Evolutionary conservation across 108 stramenopile species (phyloP).

Genomic region (Aureococcus anophagefferens): DNA sequence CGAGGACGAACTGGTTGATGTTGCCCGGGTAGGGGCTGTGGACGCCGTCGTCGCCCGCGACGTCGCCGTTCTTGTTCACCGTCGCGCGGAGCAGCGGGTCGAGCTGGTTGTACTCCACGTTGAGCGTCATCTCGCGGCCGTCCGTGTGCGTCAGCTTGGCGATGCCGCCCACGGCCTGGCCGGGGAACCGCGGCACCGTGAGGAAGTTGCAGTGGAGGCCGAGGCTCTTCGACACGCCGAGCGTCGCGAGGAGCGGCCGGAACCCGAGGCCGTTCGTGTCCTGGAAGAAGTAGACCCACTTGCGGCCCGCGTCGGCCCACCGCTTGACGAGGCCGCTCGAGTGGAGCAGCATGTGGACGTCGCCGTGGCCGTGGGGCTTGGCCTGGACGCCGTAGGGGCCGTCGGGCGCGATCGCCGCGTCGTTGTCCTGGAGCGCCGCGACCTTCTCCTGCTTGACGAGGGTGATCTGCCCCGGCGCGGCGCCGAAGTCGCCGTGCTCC

Average conservation of each 20-base stretch:
- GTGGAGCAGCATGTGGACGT: slow-evolving; percentile 90
- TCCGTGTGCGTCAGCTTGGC: slow-evolving; percentile 52
- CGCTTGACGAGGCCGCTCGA: slow-evolving; percentile 62
- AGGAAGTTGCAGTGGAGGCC: slow-evolving; percentile 89
- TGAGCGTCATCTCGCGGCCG: slow-evolving; percentile 56
- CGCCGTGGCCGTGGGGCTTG: slow-evolving; percentile 99
- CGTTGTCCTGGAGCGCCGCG: slow-evolving; percentile 76
- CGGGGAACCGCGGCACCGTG: slow-evolving; percentile 86
- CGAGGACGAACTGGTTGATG: slow-evolving; percentile 89
- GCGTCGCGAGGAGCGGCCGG: slow-evolving; percentile 72
- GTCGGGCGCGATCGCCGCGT: slow-evolving; percentile 75
- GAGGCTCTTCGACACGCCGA: slow-evolving; percentile 73
- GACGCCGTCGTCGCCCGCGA: slow-evolving; percentile 72
- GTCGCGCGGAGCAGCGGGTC: slow-evolving; percentile 81
- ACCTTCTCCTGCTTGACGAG: slow-evolving; percentile 93
- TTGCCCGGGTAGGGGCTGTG: slow-evolving; percentile 94
- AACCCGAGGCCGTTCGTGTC: slow-evolving; percentile 98
- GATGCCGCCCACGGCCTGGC: slow-evolving; percentile 95
- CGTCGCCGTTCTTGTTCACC: slow-evolving; percentile 77
- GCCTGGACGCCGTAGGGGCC: slow-evolving; percentile 63
- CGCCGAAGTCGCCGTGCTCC: slow-evolving; percentile 78
- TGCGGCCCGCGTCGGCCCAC: slow-evolving; percentile 59
- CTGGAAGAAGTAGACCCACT: slow-evolving; percentile 91
- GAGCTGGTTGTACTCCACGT: slow-evolving; percentile 99
- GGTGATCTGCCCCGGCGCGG: slow-evolving; percentile 69